Percentiles rank a stretch among this genome's conserved stretches.
Evolutionary conservation across 1,284 basidiomycete species (phyloP).

Genomic region (Athelia psychrophila): DNA sequence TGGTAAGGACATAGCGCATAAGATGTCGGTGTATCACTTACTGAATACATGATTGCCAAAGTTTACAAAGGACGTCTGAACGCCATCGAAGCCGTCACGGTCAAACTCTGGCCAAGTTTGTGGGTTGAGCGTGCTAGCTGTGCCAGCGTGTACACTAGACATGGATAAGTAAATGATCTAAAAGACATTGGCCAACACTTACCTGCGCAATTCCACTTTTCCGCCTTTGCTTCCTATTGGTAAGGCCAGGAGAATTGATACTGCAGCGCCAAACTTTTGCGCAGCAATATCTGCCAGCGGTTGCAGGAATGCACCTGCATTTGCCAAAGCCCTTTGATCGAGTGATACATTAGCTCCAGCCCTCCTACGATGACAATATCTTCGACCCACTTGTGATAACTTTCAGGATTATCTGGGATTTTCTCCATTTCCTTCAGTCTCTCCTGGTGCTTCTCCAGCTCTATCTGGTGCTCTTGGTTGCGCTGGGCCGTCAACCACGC

Average conservation of each 20-base stretch:
- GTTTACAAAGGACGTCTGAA: not conserved
- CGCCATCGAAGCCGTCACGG: not conserved
- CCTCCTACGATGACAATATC: no score
- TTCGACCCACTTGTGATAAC: no score
- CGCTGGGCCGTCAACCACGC: no score
- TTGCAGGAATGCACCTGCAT: not conserved
- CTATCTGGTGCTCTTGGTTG: no score
- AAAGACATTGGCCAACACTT: not conserved
- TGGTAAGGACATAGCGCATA: not conserved
- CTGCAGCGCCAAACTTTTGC: not conserved
- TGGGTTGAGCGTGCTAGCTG: not conserved
- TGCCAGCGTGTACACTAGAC: not conserved
- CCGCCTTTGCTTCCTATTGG: not conserved
- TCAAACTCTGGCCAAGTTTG: not conserved
- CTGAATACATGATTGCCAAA: not conserved
- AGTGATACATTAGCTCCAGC: no score
- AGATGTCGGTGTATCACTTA: not conserved
- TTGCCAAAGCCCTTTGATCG: not conserved
- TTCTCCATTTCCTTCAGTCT: no score
- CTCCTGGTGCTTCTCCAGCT: no score
- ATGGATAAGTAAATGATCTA: not conserved
- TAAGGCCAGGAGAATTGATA: not conserved
- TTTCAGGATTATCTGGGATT: no score
- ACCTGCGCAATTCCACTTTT: not conserved
- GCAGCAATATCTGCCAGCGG: not conserved